Evolutionary conservation across 345 rosid genomes (phyloP).

Genomic region (Lepidium sativum): DNA sequence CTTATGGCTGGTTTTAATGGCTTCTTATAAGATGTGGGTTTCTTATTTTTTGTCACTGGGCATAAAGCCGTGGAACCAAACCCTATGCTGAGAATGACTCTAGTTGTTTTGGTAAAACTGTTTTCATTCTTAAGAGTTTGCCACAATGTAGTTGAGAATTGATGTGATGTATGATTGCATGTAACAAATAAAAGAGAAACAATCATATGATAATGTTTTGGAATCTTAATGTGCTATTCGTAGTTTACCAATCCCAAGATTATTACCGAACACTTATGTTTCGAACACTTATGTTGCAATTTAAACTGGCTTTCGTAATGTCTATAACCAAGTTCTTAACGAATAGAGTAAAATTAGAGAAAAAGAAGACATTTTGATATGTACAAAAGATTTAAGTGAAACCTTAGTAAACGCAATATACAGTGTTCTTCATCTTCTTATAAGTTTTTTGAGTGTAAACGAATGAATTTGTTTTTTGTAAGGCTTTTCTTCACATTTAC

Average conservation of each 20-base stretch:
- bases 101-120: no score
- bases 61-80: no score
- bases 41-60: no score
- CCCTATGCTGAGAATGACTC: no score
- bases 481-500: neutral
- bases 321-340: neutral
- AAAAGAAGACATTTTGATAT: neutral
- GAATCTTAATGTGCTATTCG: neutral
- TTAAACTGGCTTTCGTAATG: neutral
- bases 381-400: slow-evolving; percentile 1
- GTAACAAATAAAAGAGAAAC: neutral
- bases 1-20: no score
- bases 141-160: no score
- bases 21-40: no score
- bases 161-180: no score
- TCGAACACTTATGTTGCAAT: neutral
- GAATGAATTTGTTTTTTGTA: neutral
- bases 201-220: neutral
- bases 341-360: neutral
- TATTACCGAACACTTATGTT: neutral
- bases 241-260: neutral
- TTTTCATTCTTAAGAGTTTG: no score
- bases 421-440: slow-evolving; percentile 2
- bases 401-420: slow-evolving; percentile 6
- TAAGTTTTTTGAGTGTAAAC: neutral